A percentile compares a stretch with the other conserved stretches of the same genome.
phyloP scores from a whole-genome alignment of 495 filamentous ascomycete genomes.

The Penicillium odoratum region DNA sequence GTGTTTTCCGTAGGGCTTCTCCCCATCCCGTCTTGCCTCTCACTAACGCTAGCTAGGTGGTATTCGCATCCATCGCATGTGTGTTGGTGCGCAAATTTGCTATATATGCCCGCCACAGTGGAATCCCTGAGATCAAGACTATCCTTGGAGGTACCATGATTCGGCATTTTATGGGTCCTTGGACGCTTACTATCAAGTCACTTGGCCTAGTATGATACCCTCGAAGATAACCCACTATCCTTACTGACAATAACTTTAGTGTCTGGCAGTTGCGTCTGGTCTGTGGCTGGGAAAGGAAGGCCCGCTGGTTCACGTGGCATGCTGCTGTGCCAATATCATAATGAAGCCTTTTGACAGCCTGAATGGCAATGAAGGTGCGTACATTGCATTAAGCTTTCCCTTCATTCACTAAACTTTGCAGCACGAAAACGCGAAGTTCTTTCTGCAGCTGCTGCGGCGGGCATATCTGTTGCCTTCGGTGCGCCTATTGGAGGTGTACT shows the following conservation, averaged over 20 bases:
- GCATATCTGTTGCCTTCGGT: conserved; percentile 96
- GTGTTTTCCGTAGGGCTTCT: conserved; percentile 63
- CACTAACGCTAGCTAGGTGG: conserved; percentile 51
- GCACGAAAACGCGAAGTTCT: conserved; percentile 94
- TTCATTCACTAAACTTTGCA: conserved; percentile 27
- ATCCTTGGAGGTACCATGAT: conserved; percentile 95
- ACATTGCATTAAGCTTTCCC: background rate
- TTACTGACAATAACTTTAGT: conserved; percentile 37
- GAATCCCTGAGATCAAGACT: conserved; percentile 98
- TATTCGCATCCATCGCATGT: conserved; percentile 79
- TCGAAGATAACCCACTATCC: conserved; percentile 8
- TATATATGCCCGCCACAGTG: conserved; percentile 88
- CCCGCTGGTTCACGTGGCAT: conserved; percentile 94
- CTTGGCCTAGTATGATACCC: conserved; percentile 71
- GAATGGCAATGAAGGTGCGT: conserved; percentile 81
- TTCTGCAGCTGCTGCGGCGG: conserved; percentile 90
- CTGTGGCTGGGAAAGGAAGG: conserved; percentile 99
- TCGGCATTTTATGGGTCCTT: conserved; percentile 83
- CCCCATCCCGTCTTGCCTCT: conserved; percentile 11
- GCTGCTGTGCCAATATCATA: conserved; percentile 93
- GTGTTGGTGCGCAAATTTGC: conserved; percentile 82
- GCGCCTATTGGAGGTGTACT: conserved; percentile 92
- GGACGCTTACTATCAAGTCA: conserved; percentile 91
- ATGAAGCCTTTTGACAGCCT: conserved; percentile 87
- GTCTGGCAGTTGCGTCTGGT: conserved; percentile 90